These are phyloP conservation scores for Sordariomycetes sp. DNA, from an alignment of 2,329 filamentous ascomycete genomes.

Conservation along the genomic window DNA sequence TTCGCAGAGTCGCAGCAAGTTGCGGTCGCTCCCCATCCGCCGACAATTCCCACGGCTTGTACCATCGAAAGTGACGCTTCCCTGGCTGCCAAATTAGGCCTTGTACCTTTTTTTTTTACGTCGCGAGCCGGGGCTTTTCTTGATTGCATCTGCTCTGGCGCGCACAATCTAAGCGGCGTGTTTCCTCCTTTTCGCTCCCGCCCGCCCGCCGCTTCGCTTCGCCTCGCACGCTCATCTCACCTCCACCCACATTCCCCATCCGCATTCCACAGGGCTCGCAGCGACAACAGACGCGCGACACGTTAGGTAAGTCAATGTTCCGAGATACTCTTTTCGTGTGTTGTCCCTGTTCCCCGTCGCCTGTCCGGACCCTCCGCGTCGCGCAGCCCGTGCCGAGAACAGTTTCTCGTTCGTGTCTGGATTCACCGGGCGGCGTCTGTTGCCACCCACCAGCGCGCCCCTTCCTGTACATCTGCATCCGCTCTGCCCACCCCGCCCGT, in stretches of 20 bases:
- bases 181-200: slow-evolving; percentile 2
- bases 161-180: slow-evolving; percentile 1
- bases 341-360: neutral
- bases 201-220: neutral
- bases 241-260: slow-evolving; percentile 1
- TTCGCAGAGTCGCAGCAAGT: slow-evolving; percentile 5
- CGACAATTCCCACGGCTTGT: slow-evolving; percentile 3
- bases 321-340: neutral
- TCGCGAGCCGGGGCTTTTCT: neutral
- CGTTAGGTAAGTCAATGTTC: slow-evolving; percentile 1
- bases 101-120: neutral
- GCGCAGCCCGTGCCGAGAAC: neutral
- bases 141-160: neutral
- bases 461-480: neutral
- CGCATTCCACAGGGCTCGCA: slow-evolving; percentile 2
- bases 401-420: neutral
- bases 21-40: slow-evolving; percentile 3
- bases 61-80: slow-evolving; percentile 1
- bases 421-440: neutral
- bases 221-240: neutral
- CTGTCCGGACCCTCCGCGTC: neutral
- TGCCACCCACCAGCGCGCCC: slow-evolving; percentile 3
- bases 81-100: neutral
- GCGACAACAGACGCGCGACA: slow-evolving; percentile 4
- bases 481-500: slow-evolving; percentile 1